phyloP scores from a whole-genome alignment of 352 stramenopile genomes.

The Pythium dissotocum region DNA sequence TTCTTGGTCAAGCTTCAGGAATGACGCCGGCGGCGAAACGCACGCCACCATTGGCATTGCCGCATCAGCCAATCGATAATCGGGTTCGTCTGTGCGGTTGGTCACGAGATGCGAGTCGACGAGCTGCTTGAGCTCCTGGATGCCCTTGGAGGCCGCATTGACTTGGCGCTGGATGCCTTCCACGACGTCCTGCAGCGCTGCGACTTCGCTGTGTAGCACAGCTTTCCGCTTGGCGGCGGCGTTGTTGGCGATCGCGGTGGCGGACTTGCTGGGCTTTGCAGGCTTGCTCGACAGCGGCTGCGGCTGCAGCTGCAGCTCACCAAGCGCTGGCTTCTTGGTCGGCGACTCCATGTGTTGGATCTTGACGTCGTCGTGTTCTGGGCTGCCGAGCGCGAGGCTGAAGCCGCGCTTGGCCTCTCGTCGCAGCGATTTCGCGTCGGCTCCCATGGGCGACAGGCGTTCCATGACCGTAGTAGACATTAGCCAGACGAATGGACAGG shows the following conservation, averaged over 20 bases:
- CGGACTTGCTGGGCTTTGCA: neutral
- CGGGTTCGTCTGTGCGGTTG: neutral
- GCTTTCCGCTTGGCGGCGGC: slow-evolving; percentile 17
- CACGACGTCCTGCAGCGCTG: slow-evolving; percentile 25
- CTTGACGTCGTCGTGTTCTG: slow-evolving; percentile 10
- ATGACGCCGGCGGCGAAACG: slow-evolving; percentile 22
- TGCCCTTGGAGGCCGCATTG: slow-evolving; percentile 28
- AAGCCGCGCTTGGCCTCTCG: slow-evolving; percentile 21
- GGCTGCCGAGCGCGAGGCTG: neutral
- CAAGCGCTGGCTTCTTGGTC: slow-evolving; percentile 11
- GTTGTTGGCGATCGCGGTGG: neutral
- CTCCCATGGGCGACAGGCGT: slow-evolving; percentile 27
- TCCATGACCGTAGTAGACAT: slow-evolving; percentile 3
- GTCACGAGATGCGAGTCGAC: slow-evolving; percentile 23
- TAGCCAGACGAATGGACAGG: neutral
- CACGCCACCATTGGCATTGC: slow-evolving; percentile 1
- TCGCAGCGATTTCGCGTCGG: slow-evolving; percentile 27
- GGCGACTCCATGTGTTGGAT: slow-evolving; percentile 14
- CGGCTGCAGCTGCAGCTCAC: neutral
- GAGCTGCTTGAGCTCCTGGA: slow-evolving; percentile 32
- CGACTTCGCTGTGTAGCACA: slow-evolving; percentile 23
- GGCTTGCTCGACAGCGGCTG: slow-evolving; percentile 6
- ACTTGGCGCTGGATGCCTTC: slow-evolving; percentile 33
- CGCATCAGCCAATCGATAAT: neutral
- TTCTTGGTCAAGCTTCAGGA: slow-evolving; percentile 19